Evolutionary conservation across 2,329 filamentous ascomycete genomes (phyloP), one percentile per base, ranked within the genome.

Genomic region (Pseudogymnoascus sp.): DNA sequence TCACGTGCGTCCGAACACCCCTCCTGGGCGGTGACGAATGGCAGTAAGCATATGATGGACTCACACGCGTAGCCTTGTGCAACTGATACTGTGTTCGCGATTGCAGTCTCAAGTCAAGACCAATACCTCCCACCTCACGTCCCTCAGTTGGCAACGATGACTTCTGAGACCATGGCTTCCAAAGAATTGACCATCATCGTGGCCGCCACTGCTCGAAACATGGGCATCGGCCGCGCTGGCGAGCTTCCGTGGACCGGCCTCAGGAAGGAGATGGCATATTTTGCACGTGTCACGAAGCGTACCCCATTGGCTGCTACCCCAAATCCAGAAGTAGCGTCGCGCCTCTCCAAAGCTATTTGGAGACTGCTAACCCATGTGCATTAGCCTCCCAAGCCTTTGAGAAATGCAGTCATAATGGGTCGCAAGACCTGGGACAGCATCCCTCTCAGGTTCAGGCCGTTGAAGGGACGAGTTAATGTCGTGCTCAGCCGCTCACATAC

Each of bases 361-460:
- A 59, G 36, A 39, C 17, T 59, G 57, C 57, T 59, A 26, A 59
- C 57, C 57, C 21, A 40, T 39, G 21, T 37, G 36, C 11, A 13
- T n/a, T 60, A 29, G 17, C 26, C 24, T 17, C 47, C 31, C 17
- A 57, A 61, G 31, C 29, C 62, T 13, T 65, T 73, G 33, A 80
- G 81, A 1, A 93, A 92, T 73, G 89, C 90, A 15, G 90, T 97
- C 59, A 88, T 99, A 68, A 99, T 99, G 94, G 94, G 94, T 63
- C 89, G 94, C 71, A 97, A 95, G 75, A 99, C 94, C 0, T 99
- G 93, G 87, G 91, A 96, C 60, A 91, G 86, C 66, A 93, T 99
- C 63, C 93, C 94, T 1, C 71, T 79, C 5, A 82, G 80, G 59
- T 92, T 94, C 72, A 82, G 92, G 2, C 94, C 94, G 15, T 80